Evolutionary conservation across 495 filamentous ascomycete genomes (phyloP), one percentile per base, ranked within the genome.

Genomic region (Neurospora sp.): DNA sequence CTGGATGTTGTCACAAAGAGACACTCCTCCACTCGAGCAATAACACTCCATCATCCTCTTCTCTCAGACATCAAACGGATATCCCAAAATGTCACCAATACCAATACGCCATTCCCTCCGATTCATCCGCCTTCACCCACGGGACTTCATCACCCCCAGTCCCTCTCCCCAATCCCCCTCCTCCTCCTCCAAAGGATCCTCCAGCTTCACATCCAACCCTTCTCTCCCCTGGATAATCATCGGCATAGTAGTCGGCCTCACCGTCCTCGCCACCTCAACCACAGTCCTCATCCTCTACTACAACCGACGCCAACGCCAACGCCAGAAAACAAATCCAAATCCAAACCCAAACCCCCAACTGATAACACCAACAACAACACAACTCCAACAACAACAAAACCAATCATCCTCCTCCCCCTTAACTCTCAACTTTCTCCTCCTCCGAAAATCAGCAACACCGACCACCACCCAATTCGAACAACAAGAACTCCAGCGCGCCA

Each of bases 401-500:
- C 45, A 53, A 53, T 1, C 45, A 53, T 1, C 45, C 3, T 18
- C 18, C 2, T 18, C 18, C 2, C 18, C 42, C 8, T n/a, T 48
- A 48, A 27, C 20, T 3, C 20, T 59, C 48, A 14, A 20, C 20
- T 59, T 31, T 3, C 27, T 53, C 10, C 10, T 59, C 41, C 72
- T 27, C 39, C 72, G 68, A 70, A 78, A 69, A 70, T 79, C 75
- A 82, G 74, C 72, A 31, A 31, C 27, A 53, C 3, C 44, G 9
- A 44, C 71, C 12, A 40, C 68, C 10, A 76, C 83, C 9, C 74
- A 73, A 45, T 61, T 69, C 8, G 75, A 76, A 22, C 77, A 81
- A 53, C 79, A 85, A 59, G 84, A 85, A 44, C 71, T 75, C 22
- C 81, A 84, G 72, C 75, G 85, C 20, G 76, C 74, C 10, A 76